Percentiles rank a stretch among this genome's conserved stretches.
Conservation (phyloP, 768 basidiomycete species). For the Mycena epipterygia region DNA sequence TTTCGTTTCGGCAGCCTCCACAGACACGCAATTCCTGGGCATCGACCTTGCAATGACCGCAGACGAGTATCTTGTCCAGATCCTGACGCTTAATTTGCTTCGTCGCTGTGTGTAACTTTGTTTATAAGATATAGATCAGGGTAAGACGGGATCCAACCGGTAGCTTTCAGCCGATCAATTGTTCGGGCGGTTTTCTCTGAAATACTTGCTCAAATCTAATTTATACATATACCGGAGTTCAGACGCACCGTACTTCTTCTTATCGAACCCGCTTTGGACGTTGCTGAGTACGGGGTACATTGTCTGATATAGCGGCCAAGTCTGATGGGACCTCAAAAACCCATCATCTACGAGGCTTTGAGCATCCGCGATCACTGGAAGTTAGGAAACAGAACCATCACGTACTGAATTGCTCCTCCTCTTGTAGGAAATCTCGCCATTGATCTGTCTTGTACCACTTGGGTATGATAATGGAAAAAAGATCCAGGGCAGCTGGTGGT, state of each 20-base stretch:
- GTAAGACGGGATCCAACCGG: background rate
- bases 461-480: background rate
- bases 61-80: conserved; percentile 13
- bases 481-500: background rate
- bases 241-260: conserved; percentile 10
- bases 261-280: background rate
- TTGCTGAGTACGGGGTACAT: background rate
- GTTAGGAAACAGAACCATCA: background rate
- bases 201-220: background rate
- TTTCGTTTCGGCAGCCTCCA: conserved; percentile 19
- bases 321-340: background rate
- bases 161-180: background rate
- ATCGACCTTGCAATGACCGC: conserved; percentile 18
- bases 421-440: conserved; percentile 5
- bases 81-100: conserved; percentile 4
- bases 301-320: background rate
- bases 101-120: background rate
- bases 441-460: conserved; percentile 15
- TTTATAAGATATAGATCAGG: background rate
- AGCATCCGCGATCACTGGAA: too few relatives aligned
- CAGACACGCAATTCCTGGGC: conserved; percentile 12
- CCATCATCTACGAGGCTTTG: conserved; percentile 3
- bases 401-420: conserved; percentile 4
- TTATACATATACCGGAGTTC: background rate
- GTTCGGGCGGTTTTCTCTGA: conserved; percentile 2